These are phyloP conservation scores for Penstemon newberryi DNA, from an alignment of 257 asterid genomes.

Conservation along the genomic window DNA sequence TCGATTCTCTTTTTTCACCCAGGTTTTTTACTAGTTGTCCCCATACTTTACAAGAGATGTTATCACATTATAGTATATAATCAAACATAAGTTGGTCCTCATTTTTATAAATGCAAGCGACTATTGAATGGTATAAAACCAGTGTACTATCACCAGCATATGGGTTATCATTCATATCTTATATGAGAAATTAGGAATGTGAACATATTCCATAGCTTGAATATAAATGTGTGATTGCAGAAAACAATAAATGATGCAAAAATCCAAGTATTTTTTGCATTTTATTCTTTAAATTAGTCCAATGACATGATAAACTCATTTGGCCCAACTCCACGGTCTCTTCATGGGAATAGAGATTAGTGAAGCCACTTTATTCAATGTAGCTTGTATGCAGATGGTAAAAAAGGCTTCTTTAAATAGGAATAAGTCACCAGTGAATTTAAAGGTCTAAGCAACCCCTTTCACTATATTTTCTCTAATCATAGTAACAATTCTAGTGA, in stretches of 20 bases:
- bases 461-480: not conserved
- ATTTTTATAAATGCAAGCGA: not conserved
- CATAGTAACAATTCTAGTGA: not conserved
- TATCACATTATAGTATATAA: conserved; percentile 3
- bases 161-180: not conserved
- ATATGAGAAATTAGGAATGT: not conserved
- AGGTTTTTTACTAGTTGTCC: conserved; percentile 16
- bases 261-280: not conserved
- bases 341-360: too few relatives aligned
- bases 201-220: conserved; percentile 2
- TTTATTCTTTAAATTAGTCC: not conserved
- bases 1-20: not conserved
- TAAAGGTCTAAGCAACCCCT: not conserved
- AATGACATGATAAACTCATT: not conserved
- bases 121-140: not conserved
- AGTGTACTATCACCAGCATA: not conserved
- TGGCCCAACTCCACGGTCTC: too few relatives aligned
- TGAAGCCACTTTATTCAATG: too few relatives aligned
- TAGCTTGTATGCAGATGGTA: too few relatives aligned
- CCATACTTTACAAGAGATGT: conserved; percentile 10
- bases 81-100: not conserved
- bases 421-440: too few relatives aligned
- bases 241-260: not conserved
- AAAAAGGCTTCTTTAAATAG: too few relatives aligned
- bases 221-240: conserved; percentile 11